These are phyloP conservation scores for Marasmius sp. DNA, from an alignment of 1,284 basidiomycete species.

Conservation along the genomic window DNA sequence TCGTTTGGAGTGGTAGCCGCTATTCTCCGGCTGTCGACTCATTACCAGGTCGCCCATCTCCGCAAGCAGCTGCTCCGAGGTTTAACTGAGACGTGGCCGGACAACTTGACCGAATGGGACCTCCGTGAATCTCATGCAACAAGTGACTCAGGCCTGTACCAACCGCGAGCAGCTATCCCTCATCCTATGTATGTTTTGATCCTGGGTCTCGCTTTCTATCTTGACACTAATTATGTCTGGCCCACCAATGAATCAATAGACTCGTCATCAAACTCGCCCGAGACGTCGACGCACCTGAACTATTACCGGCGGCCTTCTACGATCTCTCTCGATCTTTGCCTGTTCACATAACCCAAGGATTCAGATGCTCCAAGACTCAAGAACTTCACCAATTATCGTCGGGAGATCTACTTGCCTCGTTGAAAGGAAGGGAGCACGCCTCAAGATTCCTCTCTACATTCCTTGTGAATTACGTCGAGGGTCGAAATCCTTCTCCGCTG, in stretches of 20 bases:
- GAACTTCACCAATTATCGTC: constrained; percentile 46
- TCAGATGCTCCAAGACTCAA: constrained; percentile 26
- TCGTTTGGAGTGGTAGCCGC: constrained; percentile 37
- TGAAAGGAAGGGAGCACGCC: constrained; percentile 67
- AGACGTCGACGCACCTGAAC: constrained; percentile 57
- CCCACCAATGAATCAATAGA: constrained; percentile 20
- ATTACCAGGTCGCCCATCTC: constrained; percentile 56
- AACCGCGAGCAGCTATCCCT: constrained; percentile 51
- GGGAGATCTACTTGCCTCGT: constrained; percentile 54
- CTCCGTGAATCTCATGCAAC: constrained; percentile 54
- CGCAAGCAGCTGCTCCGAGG: constrained; percentile 53
- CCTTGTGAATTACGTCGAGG: constrained; percentile 68
- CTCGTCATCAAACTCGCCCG: constrained; percentile 66
- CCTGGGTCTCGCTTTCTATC: constrained; percentile 2
- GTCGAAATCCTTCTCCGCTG: constrained; percentile 45
- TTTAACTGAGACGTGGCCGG: constrained; percentile 56
- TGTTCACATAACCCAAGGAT: constrained; percentile 38
- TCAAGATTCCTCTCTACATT: constrained; percentile 74
- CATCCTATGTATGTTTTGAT: constrained; percentile 56
- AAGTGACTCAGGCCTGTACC: constrained; percentile 47
- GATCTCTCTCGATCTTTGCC: constrained; percentile 67
- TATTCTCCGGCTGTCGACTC: constrained; percentile 61
- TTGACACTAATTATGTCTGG: constrained; percentile 1
- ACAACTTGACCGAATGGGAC: constrained; percentile 60
- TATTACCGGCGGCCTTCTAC: constrained; percentile 72